Conservation (phyloP, 2,329 filamentous ascomycete species). For the Hansfordia pulvinata region DNA sequence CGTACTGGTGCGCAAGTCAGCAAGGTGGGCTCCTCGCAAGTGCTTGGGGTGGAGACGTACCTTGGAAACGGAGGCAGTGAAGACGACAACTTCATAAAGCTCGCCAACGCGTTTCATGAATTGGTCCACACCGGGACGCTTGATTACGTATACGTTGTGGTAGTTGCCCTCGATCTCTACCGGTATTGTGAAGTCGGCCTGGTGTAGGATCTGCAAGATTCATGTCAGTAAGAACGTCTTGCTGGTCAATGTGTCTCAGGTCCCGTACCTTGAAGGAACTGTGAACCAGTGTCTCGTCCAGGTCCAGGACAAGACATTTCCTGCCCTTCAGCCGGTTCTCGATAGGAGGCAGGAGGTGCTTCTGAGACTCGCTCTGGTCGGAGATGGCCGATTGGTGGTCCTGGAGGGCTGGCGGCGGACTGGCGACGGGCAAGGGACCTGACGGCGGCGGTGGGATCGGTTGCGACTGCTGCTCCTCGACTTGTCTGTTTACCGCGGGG, state of each 20-base stretch:
- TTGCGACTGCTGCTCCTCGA: conserved; percentile 24
- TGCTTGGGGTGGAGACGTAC: conserved; percentile 30
- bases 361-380: conserved; percentile 35
- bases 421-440: conserved; percentile 24
- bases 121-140: conserved; percentile 92
- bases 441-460: conserved; percentile 32
- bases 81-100: conserved; percentile 95
- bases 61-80: conserved; percentile 97
- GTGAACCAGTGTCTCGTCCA: conserved; percentile 94
- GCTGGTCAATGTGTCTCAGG: neutral
- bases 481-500: conserved; percentile 21
- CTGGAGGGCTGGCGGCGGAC: conserved; percentile 19
- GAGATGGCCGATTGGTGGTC: conserved; percentile 28
- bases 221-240: conserved; percentile 3
- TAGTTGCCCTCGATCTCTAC: conserved; percentile 98
- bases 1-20: conserved; percentile 49
- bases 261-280: conserved; percentile 90
- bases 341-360: conserved; percentile 71
- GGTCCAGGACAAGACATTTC: conserved; percentile 88
- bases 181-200: conserved; percentile 97
- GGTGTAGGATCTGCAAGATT: conserved; percentile 68
- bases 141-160: conserved; percentile 99
- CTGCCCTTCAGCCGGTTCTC: conserved; percentile 68
- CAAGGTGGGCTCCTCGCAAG: conserved; percentile 4
- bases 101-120: conserved; percentile 99